A percentile compares a stretch with the other conserved stretches of the same genome.
These are phyloP conservation scores for Termitomyces sp. DNA, from an alignment of 1,284 basidiomycete genomes.

Conservation along the genomic window DNA sequence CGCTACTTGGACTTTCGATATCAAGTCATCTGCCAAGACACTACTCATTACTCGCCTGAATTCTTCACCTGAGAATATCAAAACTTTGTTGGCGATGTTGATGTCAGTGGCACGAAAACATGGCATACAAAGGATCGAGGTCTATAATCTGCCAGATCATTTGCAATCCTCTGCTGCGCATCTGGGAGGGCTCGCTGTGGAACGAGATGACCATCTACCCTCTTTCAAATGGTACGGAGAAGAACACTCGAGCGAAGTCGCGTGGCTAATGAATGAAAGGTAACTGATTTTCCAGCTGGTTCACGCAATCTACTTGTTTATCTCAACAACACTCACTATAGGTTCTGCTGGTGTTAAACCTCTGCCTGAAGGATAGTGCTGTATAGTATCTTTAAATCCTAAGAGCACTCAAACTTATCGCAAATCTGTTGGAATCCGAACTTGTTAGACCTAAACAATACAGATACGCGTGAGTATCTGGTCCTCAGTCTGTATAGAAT, in stretches of 20 bases:
- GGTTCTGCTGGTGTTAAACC: conserved; percentile 17
- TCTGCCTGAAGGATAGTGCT: neutral
- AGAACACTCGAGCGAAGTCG: conserved; percentile 31
- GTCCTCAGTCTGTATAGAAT: too few relatives aligned
- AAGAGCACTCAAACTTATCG: neutral
- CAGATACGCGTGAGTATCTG: too few relatives aligned
- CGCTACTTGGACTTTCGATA: conserved; percentile 52
- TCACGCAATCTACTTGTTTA: neutral
- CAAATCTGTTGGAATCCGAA: too few relatives aligned
- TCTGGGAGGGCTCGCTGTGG: conserved; percentile 33
- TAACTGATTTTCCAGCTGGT: conserved; percentile 17
- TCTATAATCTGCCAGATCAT: conserved; percentile 45
- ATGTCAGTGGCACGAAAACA: conserved; percentile 33
- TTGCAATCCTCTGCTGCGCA: conserved; percentile 29
- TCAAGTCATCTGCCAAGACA: conserved; percentile 28
- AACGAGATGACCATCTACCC: conserved; percentile 45
- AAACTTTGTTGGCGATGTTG: conserved; percentile 33
- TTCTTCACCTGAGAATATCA: conserved; percentile 32
- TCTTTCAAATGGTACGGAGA: conserved; percentile 55
- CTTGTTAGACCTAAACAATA: too few relatives aligned
- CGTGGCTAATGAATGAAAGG: conserved; percentile 57
- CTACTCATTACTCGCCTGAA: conserved; percentile 50
- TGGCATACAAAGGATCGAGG: conserved; percentile 41
- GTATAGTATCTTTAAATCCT: neutral
- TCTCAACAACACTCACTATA: neutral